Percentiles rank a stretch among this genome's conserved stretches.
Conservation (phyloP, 2,329 filamentous ascomycete genomes). For the Calonectria henricotiae region DNA sequence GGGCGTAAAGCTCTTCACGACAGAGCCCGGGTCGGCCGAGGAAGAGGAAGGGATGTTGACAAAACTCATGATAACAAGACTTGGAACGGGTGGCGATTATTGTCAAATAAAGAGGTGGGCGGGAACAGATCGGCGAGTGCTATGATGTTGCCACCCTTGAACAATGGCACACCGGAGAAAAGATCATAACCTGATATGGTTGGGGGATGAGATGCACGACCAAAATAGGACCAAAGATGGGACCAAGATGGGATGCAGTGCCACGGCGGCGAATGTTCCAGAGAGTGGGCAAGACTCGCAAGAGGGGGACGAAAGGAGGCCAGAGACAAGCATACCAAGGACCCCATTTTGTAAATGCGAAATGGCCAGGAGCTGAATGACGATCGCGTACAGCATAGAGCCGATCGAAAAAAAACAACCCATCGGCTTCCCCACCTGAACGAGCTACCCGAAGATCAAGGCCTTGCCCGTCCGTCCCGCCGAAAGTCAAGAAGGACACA, state of each 20-base stretch:
- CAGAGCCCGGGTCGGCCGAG: slow-evolving; percentile 42
- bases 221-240: slow-evolving; percentile 22
- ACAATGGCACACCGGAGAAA: slow-evolving; percentile 45
- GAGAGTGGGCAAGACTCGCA: not conserved
- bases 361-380: slow-evolving; percentile 34
- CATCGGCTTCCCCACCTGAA: slow-evolving; percentile 41
- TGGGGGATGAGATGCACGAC: slow-evolving; percentile 23
- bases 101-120: not conserved
- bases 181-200: slow-evolving; percentile 48
- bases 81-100: slow-evolving; percentile 26
- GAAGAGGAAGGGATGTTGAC: slow-evolving; percentile 46
- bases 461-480: slow-evolving; percentile 10
- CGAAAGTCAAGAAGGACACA: slow-evolving; percentile 36
- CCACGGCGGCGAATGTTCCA: slow-evolving; percentile 20
- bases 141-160: slow-evolving; percentile 52
- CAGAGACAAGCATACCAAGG: slow-evolving; percentile 27
- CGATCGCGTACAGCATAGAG: slow-evolving; percentile 36
- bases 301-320: not conserved
- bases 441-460: slow-evolving; percentile 19
- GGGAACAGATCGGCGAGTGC: slow-evolving; percentile 44
- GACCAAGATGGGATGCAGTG: slow-evolving; percentile 32
- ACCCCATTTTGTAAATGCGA: slow-evolving; percentile 40
- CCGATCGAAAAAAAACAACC: slow-evolving; percentile 34
- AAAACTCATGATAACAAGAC: slow-evolving; percentile 43
- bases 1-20: slow-evolving; percentile 33